phyloP scores from a whole-genome alignment of 768 basidiomycete species.

The Clavaria fumosa region DNA sequence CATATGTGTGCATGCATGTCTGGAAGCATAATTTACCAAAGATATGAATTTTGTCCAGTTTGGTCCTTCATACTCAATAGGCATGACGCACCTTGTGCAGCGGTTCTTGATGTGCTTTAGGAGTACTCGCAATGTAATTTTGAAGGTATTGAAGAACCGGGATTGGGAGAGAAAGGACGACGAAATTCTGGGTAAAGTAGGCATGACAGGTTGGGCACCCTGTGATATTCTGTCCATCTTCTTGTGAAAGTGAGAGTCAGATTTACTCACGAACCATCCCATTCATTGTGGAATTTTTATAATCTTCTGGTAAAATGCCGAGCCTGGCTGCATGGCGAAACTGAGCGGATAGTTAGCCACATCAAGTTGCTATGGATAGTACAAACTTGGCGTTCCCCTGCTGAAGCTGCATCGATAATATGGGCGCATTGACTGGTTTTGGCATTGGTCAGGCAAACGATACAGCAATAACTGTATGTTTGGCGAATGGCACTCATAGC shows the following conservation, averaged over 20 bases:
- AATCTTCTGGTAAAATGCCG: conserved; percentile 7
- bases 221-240: conserved; percentile 4
- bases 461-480: conserved; percentile 3
- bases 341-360: conserved; percentile 4
- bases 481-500: conserved; percentile 5
- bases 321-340: conserved; percentile 4
- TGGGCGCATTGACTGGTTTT: conserved; percentile 6
- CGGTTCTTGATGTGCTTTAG: conserved; percentile 5
- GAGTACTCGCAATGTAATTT: conserved; percentile 4
- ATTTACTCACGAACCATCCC: conserved; percentile 8
- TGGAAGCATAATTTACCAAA: no score
- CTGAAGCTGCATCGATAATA: conserved; percentile 4
- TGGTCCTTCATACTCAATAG: no score
- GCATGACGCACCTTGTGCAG: conserved; percentile 8
- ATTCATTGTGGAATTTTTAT: conserved; percentile 7
- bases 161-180: conserved; percentile 9
- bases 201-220: conserved; percentile 8
- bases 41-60: no score
- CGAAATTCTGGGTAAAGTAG: conserved; percentile 7
- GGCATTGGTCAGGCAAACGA: conserved; percentile 4
- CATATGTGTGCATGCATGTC: no score
- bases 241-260: not conserved
- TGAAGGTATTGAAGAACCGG: conserved; percentile 7
- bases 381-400: conserved; percentile 2
- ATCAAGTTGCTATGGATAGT: not conserved